Percentiles rank a stretch among this genome's conserved stretches.
phyloP scores from a whole-genome alignment of 1,139 yeast genomes.

The Suhomyces bolitotheri region DNA sequence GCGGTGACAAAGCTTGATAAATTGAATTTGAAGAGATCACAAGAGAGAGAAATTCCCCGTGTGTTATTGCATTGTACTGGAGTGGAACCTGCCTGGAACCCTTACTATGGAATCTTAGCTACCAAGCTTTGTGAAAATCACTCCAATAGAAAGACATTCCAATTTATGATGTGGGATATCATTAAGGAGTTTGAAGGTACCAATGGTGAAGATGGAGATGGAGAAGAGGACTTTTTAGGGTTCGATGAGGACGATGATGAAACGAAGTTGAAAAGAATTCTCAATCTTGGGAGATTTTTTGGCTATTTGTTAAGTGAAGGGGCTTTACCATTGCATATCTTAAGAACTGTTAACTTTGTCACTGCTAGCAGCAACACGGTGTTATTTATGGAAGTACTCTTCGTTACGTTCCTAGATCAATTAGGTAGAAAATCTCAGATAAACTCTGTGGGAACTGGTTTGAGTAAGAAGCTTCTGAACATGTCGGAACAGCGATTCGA shows the following conservation, averaged over 20 bases:
- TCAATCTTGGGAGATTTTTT: constrained; percentile 77
- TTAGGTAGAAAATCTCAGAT: constrained; percentile 66
- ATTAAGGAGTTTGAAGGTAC: constrained; percentile 66
- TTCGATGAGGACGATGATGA: constrained; percentile 39
- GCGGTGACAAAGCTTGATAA: constrained; percentile 82
- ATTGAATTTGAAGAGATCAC: constrained; percentile 74
- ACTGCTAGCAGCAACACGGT: constrained; percentile 66
- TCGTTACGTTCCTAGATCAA: constrained; percentile 66
- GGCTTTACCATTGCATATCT: constrained; percentile 66
- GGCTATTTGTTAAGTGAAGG: constrained; percentile 76
- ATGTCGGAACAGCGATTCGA: constrained; percentile 47
- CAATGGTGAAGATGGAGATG: constrained; percentile 39
- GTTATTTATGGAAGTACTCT: constrained; percentile 70
- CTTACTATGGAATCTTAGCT: constrained; percentile 84
- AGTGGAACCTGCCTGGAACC: constrained; percentile 82
- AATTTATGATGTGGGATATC: constrained; percentile 87
- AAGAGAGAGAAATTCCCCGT: constrained; percentile 83
- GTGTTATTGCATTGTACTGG: constrained; percentile 84
- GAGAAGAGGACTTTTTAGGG: constrained; percentile 36
- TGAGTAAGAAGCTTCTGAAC: constrained; percentile 31
- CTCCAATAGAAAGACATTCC: constrained; percentile 76
- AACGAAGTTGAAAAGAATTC: constrained; percentile 53
- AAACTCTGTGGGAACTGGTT: constrained; percentile 49
- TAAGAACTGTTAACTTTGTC: constrained; percentile 73
- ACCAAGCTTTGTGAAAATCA: constrained; percentile 71